phyloP scores from a whole-genome alignment of 2,329 filamentous ascomycete species.

The Paecilomyces formosus region DNA sequence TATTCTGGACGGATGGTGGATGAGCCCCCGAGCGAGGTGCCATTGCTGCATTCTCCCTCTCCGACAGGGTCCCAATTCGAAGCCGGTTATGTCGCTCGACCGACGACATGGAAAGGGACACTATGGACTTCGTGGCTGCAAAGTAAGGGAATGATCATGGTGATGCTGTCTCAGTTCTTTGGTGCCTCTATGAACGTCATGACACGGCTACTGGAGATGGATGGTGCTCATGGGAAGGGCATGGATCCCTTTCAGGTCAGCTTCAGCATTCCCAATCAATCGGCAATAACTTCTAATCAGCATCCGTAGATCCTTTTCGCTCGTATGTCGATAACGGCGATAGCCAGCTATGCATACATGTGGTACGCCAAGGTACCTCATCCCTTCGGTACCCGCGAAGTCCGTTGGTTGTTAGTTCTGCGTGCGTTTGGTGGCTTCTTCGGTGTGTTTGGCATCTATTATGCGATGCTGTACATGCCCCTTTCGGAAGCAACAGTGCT shows the following conservation, averaged over 20 bases:
- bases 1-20: constrained; percentile 8
- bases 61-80: neutral
- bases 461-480: constrained; percentile 68
- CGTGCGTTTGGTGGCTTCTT: constrained; percentile 67
- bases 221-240: constrained; percentile 57
- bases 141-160: constrained; percentile 67
- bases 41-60: constrained; percentile 8
- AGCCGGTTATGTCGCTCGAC: constrained; percentile 8
- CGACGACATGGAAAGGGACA: constrained; percentile 20
- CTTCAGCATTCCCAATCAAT: neutral
- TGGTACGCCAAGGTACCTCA: constrained; percentile 59
- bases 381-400: constrained; percentile 59
- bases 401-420: constrained; percentile 60
- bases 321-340: constrained; percentile 66
- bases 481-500: constrained; percentile 84
- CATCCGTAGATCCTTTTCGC: constrained; percentile 60
- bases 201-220: constrained; percentile 64
- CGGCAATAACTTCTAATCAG: neutral
- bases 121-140: constrained; percentile 43
- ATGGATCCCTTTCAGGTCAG: constrained; percentile 70
- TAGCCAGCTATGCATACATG: constrained; percentile 66
- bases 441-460: constrained; percentile 73
- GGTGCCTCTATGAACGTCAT: constrained; percentile 79
- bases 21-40: constrained; percentile 7
- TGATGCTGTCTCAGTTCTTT: constrained; percentile 71